Percentiles rank a stretch among this genome's conserved stretches.
Evolutionary conservation across 768 basidiomycete species (phyloP).

Genomic region (Naematelia encephala): DNA sequence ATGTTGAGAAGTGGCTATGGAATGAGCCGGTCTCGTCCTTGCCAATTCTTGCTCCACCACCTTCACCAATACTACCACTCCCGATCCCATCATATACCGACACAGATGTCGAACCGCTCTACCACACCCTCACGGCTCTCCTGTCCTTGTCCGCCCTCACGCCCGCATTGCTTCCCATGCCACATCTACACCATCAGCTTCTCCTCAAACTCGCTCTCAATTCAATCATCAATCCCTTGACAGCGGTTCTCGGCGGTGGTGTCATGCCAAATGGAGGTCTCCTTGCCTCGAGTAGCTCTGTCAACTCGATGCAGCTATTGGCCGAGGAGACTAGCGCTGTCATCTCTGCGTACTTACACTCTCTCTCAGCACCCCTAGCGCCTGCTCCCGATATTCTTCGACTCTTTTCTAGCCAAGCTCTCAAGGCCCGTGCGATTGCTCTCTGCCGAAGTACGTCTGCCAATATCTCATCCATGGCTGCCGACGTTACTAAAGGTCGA

Average conservation of each 20-base stretch:
- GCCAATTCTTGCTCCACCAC: constrained; percentile 32
- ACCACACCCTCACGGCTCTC: constrained; percentile 66
- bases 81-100: constrained; percentile 50
- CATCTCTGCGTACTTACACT: constrained; percentile 54
- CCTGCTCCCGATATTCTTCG: constrained; percentile 18
- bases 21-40: constrained; percentile 1
- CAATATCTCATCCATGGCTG: constrained; percentile 78
- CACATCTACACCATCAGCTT: constrained; percentile 65
- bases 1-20: constrained; percentile 39
- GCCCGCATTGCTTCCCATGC: constrained; percentile 64
- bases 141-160: constrained; percentile 58
- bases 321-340: constrained; percentile 68
- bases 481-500: constrained; percentile 62
- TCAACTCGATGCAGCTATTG: constrained; percentile 55
- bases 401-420: constrained; percentile 49
- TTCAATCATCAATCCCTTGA: constrained; percentile 77
- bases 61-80: constrained; percentile 43
- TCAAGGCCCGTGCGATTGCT: constrained; percentile 61
- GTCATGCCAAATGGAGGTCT: constrained; percentile 72
- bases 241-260: constrained; percentile 63
- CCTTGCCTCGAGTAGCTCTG: background rate
- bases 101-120: constrained; percentile 61
- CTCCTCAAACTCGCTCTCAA: constrained; percentile 80
- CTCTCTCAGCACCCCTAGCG: constrained; percentile 33
- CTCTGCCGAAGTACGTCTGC: constrained; percentile 57